A percentile compares a stretch with the other conserved stretches of the same genome.
phyloP scores from a whole-genome alignment of 1,139 yeast genomes.

The Ogataea hybrid region DNA sequence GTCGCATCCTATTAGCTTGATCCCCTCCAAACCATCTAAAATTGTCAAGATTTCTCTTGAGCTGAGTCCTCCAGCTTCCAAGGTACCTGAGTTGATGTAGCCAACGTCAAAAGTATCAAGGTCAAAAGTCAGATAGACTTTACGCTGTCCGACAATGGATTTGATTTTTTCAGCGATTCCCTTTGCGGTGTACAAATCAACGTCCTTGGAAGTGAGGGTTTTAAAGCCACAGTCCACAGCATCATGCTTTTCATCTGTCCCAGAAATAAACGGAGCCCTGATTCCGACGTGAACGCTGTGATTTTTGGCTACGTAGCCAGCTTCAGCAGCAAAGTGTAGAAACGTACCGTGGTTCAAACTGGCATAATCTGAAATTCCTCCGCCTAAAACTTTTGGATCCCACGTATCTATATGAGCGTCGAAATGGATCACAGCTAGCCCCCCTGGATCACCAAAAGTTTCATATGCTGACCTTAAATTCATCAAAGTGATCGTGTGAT shows the following conservation, averaged over 20 bases:
- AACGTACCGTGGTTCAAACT: slow-evolving; percentile 55
- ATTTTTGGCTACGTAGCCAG: slow-evolving; percentile 44
- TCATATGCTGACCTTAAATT: slow-evolving; percentile 49
- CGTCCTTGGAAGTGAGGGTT: slow-evolving; percentile 46
- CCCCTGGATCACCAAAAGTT: slow-evolving; percentile 39
- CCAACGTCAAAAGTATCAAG: slow-evolving; percentile 54
- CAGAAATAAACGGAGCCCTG: slow-evolving; percentile 49
- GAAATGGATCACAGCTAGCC: slow-evolving; percentile 51
- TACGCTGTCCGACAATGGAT: slow-evolving; percentile 33
- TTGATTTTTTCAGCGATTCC: slow-evolving; percentile 40
- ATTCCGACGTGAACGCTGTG: slow-evolving; percentile 52
- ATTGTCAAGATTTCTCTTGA: slow-evolving; percentile 48
- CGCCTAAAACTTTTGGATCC: slow-evolving; percentile 55
- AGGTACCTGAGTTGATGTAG: slow-evolving; percentile 58
- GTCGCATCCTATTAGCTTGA: slow-evolving; percentile 52
- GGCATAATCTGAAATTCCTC: slow-evolving; percentile 50
- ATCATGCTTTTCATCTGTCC: slow-evolving; percentile 45
- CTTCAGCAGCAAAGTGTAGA: slow-evolving; percentile 56
- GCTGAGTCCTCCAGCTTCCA: slow-evolving; percentile 55
- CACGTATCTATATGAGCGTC: slow-evolving; percentile 63
- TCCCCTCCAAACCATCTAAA: slow-evolving; percentile 48
- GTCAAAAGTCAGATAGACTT: slow-evolving; percentile 52
- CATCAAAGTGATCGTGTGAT: slow-evolving; percentile 54
- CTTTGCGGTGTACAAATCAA: slow-evolving; percentile 35
- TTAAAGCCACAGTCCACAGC: slow-evolving; percentile 43